Evolutionary conservation across 495 filamentous ascomycete species (phyloP), one percentile per base, ranked within the genome.

Genomic region (Schizothecium vesticola): DNA sequence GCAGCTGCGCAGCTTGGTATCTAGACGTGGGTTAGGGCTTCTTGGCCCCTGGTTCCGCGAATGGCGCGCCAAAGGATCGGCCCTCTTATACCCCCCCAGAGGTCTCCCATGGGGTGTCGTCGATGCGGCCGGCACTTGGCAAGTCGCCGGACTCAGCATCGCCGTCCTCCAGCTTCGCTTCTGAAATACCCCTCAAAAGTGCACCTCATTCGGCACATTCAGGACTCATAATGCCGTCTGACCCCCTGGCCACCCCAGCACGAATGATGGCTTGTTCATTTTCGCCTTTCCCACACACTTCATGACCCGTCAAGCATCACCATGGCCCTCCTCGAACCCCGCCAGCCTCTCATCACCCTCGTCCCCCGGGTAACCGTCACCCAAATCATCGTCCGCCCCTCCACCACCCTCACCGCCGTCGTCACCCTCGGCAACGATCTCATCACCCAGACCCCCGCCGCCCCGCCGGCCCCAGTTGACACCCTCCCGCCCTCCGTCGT

Each of bases 321-420:
- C 62, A 66, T 66, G 65, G 31, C 56, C 12, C 1, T 66, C 57
- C 10, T 69, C 61, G 11, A 66, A 7, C 19, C 7, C 28, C 59
- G 63, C 23, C 43, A 70, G 12, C 21, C 51, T 19, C 28, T 31
- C n/a, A 11, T 23, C 13, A 61, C 57, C 16, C 65, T 63, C 19
- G 56, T 71, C 36, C 43, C 43, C 43, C 43, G 43, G 2, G 5
- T 51, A 2, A 51, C 43, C 23, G 56, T 74, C 12, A 74, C 72
- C 19, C 72, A 74, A 28, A 70, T 61, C 31, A 33, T 74, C 55
- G 70, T 70, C 13, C 70, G 72, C 21, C 63, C 70, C 16, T 66
- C 25, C 8, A 71, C 69, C 51, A 74, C 72, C 33, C 43, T 74
- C 65, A 71, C 67, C 22, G 28, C 72, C 13, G 4, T 71, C 25